Evolutionary conservation across 345 rosid species (phyloP).

Genomic region (Trapa bicornis): DNA sequence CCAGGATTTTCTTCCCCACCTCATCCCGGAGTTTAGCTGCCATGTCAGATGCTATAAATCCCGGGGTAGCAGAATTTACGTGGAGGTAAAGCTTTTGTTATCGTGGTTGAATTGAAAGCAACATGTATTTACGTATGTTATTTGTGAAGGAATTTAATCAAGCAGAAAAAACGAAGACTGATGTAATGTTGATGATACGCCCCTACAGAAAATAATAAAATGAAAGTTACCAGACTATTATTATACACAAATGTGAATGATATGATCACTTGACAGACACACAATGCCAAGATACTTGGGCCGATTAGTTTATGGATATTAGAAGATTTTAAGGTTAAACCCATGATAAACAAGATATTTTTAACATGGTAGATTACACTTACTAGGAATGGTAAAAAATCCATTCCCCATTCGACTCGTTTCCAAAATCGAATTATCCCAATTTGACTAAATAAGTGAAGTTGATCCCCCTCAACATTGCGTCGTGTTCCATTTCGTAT

Average conservation of each 20-base stretch:
- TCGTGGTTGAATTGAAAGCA: not conserved
- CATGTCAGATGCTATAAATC: constrained; percentile 92
- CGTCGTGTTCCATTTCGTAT: too few relatives aligned
- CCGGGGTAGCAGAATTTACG: constrained; percentile 93
- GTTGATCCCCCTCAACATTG: too few relatives aligned
- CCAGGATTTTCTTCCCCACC: constrained; percentile 80
- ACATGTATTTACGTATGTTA: not conserved
- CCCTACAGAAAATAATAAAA: constrained; percentile 37
- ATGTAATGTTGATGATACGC: constrained; percentile 73
- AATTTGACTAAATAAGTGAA: too few relatives aligned
- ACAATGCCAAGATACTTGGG: not conserved
- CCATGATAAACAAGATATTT: not conserved
- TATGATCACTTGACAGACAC: not conserved
- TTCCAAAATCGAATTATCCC: too few relatives aligned
- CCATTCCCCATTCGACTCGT: too few relatives aligned
- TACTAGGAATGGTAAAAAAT: too few relatives aligned
- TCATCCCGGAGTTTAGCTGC: constrained; percentile 89
- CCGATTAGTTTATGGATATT: not conserved
- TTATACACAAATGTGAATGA: not conserved
- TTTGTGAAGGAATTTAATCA: not conserved
- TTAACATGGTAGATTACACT: constrained; percentile 7
- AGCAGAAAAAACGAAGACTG: constrained; percentile 74
- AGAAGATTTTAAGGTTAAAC: not conserved
- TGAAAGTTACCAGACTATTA: not conserved
- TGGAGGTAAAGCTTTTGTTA: constrained; percentile 10